Evolutionary conservation across 495 filamentous ascomycete species (phyloP).

Genomic region (Aspergillus nanangensis): DNA sequence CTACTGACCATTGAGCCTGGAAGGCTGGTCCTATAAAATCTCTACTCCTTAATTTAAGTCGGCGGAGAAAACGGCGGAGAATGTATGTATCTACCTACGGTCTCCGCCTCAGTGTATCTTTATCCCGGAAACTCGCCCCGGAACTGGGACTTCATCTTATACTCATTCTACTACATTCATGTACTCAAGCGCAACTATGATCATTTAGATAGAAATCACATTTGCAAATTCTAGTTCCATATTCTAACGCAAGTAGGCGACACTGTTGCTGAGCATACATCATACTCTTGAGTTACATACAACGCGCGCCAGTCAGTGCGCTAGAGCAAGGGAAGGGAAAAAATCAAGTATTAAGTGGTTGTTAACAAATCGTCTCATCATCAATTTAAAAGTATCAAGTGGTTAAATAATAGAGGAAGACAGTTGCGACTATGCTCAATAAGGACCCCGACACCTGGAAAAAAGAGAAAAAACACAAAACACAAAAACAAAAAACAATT

Average conservation of each 20-base stretch:
- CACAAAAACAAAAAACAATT: slow-evolving; percentile 1
- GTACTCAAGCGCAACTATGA: slow-evolving; percentile 6
- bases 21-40: slow-evolving; percentile 57
- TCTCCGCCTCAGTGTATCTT: neutral
- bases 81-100: no score
- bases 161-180: slow-evolving; percentile 2
- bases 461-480: neutral
- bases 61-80: no score
- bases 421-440: neutral
- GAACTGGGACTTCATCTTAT: neutral
- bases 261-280: no score
- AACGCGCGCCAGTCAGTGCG: neutral
- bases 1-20: slow-evolving; percentile 81
- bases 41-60: neutral
- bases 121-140: neutral
- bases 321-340: neutral
- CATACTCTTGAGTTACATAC: no score
- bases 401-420: slow-evolving; percentile 2
- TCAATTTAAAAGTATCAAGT: slow-evolving; percentile 10
- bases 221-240: slow-evolving; percentile 5
- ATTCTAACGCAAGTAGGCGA: neutral
- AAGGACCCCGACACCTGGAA: no score
- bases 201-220: neutral
- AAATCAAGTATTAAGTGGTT: no score
- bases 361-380: slow-evolving; percentile 21